Percentiles rank a stretch among this genome's conserved stretches.
phyloP scores from a whole-genome alignment of 495 filamentous ascomycete genomes.

The Cryomyces minteri region DNA sequence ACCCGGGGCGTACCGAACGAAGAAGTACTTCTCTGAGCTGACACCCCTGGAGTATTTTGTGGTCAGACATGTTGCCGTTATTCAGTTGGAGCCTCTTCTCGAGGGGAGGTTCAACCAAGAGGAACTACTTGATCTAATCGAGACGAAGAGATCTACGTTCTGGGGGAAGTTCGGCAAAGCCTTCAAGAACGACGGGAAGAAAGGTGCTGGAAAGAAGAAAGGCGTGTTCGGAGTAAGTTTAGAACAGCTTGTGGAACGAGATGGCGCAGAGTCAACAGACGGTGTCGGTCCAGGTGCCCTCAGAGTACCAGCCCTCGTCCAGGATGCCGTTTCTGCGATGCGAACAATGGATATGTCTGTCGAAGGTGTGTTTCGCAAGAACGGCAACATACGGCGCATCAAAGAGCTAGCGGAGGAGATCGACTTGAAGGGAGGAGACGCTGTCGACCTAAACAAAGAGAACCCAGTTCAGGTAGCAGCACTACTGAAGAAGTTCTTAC shows the following conservation, averaged over 20 bases:
- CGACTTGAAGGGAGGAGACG: constrained; percentile 61
- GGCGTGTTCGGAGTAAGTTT: constrained; percentile 78
- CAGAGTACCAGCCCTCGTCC: constrained; percentile 71
- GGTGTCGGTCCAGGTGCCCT: constrained; percentile 85
- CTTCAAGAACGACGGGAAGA: constrained; percentile 69
- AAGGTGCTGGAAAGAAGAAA: constrained; percentile 65
- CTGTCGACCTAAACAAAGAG: constrained; percentile 66
- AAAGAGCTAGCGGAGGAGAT: constrained; percentile 69
- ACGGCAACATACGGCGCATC: constrained; percentile 85
- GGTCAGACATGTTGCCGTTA: constrained; percentile 81
- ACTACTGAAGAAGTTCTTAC: constrained; percentile 85
- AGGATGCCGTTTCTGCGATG: constrained; percentile 86
- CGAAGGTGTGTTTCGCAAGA: constrained; percentile 98
- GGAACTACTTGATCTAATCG: constrained; percentile 86
- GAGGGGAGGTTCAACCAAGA: constrained; percentile 83
- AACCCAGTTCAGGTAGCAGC: constrained; percentile 87
- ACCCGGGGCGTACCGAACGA: constrained; percentile 33
- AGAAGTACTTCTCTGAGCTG: constrained; percentile 89
- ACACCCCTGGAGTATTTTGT: constrained; percentile 96
- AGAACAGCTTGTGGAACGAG: constrained; percentile 75
- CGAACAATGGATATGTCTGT: constrained; percentile 98
- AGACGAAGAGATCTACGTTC: constrained; percentile 81
- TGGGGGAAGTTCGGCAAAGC: constrained; percentile 97
- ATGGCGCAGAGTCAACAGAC: constrained; percentile 88
- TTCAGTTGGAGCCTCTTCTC: constrained; percentile 87